Conservation (phyloP, 305 asterid species). For the Solanum aculeatissimum region DNA sequence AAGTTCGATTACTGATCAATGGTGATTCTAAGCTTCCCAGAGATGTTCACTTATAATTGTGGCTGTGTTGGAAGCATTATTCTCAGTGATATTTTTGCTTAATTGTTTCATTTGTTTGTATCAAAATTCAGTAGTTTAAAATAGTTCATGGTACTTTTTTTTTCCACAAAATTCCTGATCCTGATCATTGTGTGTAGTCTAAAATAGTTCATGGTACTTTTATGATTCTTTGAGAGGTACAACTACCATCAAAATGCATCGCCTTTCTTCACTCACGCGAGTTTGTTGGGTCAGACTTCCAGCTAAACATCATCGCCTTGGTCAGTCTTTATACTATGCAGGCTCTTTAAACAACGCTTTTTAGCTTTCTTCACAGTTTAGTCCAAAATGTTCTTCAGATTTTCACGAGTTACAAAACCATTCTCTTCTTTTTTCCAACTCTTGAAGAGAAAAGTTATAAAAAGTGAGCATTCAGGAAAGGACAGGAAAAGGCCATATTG, state of each 20-base stretch:
- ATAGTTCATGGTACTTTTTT: background rate
- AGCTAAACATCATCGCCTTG: background rate
- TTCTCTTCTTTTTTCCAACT: background rate
- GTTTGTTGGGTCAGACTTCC: background rate
- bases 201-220: background rate
- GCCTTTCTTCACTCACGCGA: background rate
- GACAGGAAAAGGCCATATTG: background rate
- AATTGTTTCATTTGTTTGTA: background rate
- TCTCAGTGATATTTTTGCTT: background rate
- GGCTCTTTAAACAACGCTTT: background rate
- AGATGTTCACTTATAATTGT: background rate
- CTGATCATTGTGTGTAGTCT: background rate
- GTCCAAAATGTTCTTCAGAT: background rate
- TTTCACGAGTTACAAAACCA: background rate
- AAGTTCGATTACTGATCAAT: slow-evolving; percentile 32
- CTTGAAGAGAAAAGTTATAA: background rate
- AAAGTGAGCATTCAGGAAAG: background rate
- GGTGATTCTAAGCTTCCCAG: slow-evolving; percentile 4
- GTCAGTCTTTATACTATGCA: background rate
- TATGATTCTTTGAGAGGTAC: background rate
- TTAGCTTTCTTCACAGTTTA: background rate
- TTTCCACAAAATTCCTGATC: background rate
- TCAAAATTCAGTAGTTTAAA: background rate
- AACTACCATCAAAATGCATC: background rate
- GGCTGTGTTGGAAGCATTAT: background rate